These are phyloP conservation scores for Yamadazyma aaseri DNA, from an alignment of 1,139 yeast species.

Conservation along the genomic window DNA sequence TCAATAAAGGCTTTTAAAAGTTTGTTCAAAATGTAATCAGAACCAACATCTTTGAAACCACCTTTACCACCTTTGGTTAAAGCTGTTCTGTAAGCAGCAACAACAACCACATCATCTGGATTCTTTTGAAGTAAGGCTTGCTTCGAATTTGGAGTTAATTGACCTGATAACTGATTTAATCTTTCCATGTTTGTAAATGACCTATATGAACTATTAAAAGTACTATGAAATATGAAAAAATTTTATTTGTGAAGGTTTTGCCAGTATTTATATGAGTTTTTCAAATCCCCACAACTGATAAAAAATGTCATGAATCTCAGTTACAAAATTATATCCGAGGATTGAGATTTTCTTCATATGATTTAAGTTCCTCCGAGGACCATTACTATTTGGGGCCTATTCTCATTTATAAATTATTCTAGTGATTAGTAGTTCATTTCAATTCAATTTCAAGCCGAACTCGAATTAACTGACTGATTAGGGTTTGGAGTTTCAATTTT, in stretches of 20 bases:
- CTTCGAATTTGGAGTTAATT: slow-evolving; percentile 49
- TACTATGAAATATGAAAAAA: no score
- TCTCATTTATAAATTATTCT: no score
- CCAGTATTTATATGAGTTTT: slow-evolving; percentile 10
- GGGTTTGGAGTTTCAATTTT: no score
- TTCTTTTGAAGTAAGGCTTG: slow-evolving; percentile 51
- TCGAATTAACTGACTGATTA: no score
- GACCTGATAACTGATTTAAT: slow-evolving; percentile 58
- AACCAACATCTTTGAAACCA: slow-evolving; percentile 68
- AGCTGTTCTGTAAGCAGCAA: slow-evolving; percentile 88
- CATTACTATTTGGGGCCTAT: not conserved
- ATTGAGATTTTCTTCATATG: slow-evolving; percentile 3
- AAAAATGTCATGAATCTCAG: slow-evolving; percentile 1
- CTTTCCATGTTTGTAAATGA: slow-evolving; percentile 49
- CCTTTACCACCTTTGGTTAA: slow-evolving; percentile 86
- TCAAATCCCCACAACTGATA: slow-evolving; percentile 15
- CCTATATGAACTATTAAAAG: no score
- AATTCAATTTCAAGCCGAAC: no score
- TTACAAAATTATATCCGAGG: slow-evolving; percentile 4
- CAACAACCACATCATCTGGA: slow-evolving; percentile 85
- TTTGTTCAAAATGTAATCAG: slow-evolving; percentile 69
- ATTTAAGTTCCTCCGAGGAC: slow-evolving; percentile 4
- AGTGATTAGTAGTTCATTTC: no score
- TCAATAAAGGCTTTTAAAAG: slow-evolving; percentile 63
- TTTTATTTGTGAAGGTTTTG: no score